These are phyloP conservation scores for Phytophthora ohioensis DNA, from an alignment of 352 stramenopile genomes.

Conservation along the genomic window DNA sequence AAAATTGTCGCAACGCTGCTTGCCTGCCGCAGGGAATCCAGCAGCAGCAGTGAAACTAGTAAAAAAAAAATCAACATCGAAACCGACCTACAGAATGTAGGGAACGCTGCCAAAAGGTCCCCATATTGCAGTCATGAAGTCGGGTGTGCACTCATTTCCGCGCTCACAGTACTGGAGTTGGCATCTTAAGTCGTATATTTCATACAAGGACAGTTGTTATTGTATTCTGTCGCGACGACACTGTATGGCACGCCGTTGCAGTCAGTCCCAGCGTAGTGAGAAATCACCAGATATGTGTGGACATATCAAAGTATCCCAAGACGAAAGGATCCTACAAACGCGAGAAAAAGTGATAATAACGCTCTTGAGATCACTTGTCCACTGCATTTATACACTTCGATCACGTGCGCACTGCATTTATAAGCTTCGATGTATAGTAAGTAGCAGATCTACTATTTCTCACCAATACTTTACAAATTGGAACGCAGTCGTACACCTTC, in stretches of 20 bases:
- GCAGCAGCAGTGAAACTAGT: too few relatives aligned
- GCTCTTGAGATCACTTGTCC: too few relatives aligned
- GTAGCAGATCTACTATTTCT: too few relatives aligned
- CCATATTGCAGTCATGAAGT: slow-evolving; percentile 40
- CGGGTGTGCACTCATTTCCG: slow-evolving; percentile 22
- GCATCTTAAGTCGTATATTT: background rate
- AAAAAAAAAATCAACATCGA: background rate
- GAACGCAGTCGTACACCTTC: too few relatives aligned
- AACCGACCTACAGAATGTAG: slow-evolving; percentile 1
- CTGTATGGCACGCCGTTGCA: background rate
- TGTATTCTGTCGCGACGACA: background rate
- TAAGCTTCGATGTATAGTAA: too few relatives aligned
- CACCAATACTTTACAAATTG: too few relatives aligned
- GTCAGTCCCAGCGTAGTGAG: background rate
- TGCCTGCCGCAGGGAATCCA: too few relatives aligned
- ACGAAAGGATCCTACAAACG: background rate
- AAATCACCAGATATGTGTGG: background rate
- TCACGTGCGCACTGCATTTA: too few relatives aligned
- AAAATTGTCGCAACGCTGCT: too few relatives aligned
- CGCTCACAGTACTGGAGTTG: background rate
- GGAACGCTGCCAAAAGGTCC: slow-evolving; percentile 15
- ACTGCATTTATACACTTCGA: too few relatives aligned
- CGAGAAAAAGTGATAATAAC: too few relatives aligned
- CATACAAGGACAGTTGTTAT: background rate
- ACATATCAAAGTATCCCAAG: background rate